These are phyloP conservation scores for Plasmodium adleri DNA, from an alignment of 169 alveolate genomes.

Conservation along the genomic window DNA sequence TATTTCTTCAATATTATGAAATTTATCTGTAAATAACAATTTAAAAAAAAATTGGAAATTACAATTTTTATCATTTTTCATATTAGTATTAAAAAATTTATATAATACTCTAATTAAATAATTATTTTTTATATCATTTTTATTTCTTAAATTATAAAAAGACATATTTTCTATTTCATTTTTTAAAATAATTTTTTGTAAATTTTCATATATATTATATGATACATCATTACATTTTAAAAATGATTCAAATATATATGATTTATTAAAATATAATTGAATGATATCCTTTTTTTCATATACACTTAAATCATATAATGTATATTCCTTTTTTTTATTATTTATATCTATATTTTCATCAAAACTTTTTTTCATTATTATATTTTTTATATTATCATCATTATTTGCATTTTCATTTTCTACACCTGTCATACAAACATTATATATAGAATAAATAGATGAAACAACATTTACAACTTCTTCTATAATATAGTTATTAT, in stretches of 20 bases:
- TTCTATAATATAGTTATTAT: constrained; percentile 24
- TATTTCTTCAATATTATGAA: constrained; percentile 49
- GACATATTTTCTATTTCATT: constrained; percentile 51
- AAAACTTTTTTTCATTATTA: background rate
- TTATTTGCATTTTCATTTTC: background rate
- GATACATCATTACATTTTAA: constrained; percentile 2
- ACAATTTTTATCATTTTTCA: constrained; percentile 43
- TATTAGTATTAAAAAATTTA: constrained; percentile 44
- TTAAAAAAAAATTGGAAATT: constrained; percentile 60
- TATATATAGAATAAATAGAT: constrained; percentile 27
- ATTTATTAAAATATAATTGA: constrained; percentile 47
- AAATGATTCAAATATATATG: constrained; percentile 47
- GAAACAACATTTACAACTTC: constrained; percentile 56
- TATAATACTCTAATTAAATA: constrained; percentile 65
- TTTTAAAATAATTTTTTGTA: constrained; percentile 47
- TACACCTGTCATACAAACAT: background rate
- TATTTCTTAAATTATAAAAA: constrained; percentile 31
- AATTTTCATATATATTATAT: constrained; percentile 51
- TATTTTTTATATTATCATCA: constrained; percentile 9
- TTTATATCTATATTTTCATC: background rate
- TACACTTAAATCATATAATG: constrained; percentile 11
- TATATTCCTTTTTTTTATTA: background rate
- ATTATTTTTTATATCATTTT: constrained; percentile 24
- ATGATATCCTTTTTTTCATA: constrained; percentile 40
- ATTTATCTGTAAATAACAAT: constrained; percentile 55